Evolutionary conservation across 306 rosid genomes (phyloP).

Genomic region (Dryas octopetala): DNA sequence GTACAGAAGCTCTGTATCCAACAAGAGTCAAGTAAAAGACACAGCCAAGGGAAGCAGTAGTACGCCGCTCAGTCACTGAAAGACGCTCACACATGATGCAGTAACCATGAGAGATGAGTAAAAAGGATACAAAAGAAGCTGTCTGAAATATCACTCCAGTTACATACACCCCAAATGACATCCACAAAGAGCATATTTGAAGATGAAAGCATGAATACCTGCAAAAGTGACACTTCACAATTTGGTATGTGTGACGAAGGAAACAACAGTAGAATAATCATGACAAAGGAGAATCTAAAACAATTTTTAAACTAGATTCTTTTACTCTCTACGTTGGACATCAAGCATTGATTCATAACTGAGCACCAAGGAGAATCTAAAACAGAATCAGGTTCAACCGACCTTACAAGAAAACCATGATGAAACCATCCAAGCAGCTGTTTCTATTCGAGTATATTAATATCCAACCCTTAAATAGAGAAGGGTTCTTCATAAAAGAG

Average conservation of each 20-base stretch:
- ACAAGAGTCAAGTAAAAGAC: slow-evolving; percentile 91
- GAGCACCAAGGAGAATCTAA: not conserved
- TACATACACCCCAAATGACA: slow-evolving; percentile 94
- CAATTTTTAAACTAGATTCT: not conserved
- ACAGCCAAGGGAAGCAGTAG: slow-evolving; percentile 88
- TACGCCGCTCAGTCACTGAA: slow-evolving; percentile 77
- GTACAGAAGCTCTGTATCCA: slow-evolving; percentile 90
- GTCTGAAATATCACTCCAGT: slow-evolving; percentile 97
- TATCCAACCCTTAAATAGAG: not conserved
- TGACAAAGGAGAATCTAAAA: not conserved
- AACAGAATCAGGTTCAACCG: not conserved
- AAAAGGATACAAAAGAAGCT: slow-evolving; percentile 78
- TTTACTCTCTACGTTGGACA: too few species aligned
- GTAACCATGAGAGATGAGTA: slow-evolving; percentile 95
- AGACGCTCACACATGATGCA: slow-evolving; percentile 94
- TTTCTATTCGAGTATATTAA: not conserved
- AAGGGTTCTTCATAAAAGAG: not conserved
- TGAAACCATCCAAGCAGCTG: not conserved
- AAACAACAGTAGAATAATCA: not conserved
- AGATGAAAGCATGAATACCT: slow-evolving; percentile 93
- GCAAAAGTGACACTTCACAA: slow-evolving; percentile 25
- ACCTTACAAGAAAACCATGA: too few species aligned
- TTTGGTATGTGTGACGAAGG: not conserved
- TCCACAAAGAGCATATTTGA: slow-evolving; percentile 91
- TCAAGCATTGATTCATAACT: not conserved